phyloP scores from a whole-genome alignment of 164 flowering plant genomes.

The Vitis labrusca region DNA sequence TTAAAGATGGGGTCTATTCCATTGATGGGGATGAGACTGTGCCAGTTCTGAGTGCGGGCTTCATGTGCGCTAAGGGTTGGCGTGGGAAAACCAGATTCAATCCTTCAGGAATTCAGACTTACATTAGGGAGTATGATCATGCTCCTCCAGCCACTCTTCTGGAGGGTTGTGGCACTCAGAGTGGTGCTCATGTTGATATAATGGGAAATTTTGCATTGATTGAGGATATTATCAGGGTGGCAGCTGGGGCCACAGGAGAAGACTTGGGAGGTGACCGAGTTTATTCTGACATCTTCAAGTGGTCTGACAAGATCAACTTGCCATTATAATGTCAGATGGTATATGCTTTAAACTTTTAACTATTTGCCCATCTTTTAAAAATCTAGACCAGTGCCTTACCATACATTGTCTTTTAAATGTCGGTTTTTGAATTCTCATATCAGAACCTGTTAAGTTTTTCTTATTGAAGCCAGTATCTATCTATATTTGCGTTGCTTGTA shows the following conservation, averaged over 20 bases:
- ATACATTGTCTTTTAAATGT: no score
- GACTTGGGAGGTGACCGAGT: constrained; percentile 90
- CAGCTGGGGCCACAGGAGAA: constrained; percentile 86
- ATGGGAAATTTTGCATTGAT: constrained; percentile 97
- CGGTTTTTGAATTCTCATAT: no score
- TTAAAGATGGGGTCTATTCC: constrained; percentile 70
- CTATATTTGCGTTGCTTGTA: no score
- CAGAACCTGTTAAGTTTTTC: no score
- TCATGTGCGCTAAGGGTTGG: constrained; percentile 97
- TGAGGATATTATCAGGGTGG: constrained; percentile 85
- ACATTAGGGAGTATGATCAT: constrained; percentile 81
- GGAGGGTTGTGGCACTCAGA: constrained; percentile 97
- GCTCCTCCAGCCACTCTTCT: constrained; percentile 84
- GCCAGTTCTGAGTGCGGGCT: constrained; percentile 92
- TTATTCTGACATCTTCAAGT: constrained; percentile 73
- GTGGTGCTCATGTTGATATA: constrained; percentile 98
- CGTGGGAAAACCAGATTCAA: constrained; percentile 90
- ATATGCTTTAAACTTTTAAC: neutral
- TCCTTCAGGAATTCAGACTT: constrained; percentile 84
- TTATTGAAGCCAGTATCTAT: no score
- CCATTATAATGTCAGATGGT: constrained; percentile 40
- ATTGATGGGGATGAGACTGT: constrained; percentile 96
- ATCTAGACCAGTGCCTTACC: neutral
- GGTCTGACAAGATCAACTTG: constrained; percentile 83
- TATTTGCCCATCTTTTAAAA: neutral